Evolutionary conservation across 1,284 basidiomycete genomes (phyloP).

Genomic region (Ganoderma sinense): DNA sequence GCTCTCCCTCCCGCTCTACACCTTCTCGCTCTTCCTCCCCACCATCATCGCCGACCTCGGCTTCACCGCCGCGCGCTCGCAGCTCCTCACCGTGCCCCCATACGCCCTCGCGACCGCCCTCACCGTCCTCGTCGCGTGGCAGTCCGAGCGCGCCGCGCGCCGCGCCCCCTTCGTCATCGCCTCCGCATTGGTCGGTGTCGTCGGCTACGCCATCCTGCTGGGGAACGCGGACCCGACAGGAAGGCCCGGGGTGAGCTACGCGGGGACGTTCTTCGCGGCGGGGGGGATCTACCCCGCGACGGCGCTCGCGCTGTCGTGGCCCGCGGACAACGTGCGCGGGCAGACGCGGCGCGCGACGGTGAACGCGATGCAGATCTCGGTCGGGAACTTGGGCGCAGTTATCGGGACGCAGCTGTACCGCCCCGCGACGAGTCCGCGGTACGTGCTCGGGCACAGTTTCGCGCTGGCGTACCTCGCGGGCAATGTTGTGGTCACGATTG

Average conservation of each 20-base stretch:
- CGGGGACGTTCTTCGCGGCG: slow-evolving; percentile 28
- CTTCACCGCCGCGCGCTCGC: not conserved
- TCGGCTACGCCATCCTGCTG: slow-evolving; percentile 71
- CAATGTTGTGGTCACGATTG: slow-evolving; percentile 52
- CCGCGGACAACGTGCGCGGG: slow-evolving; percentile 75
- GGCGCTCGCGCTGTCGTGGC: slow-evolving; percentile 59
- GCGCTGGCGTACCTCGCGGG: slow-evolving; percentile 66
- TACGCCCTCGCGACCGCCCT: slow-evolving; percentile 58
- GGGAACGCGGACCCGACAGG: slow-evolving; percentile 46
- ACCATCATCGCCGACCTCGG: slow-evolving; percentile 37
- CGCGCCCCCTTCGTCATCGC: slow-evolving; percentile 67
- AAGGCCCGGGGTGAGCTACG: slow-evolving; percentile 14
- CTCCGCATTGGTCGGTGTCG: slow-evolving; percentile 58
- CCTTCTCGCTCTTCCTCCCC: slow-evolving; percentile 24
- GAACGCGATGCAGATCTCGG: slow-evolving; percentile 71
- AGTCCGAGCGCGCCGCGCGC: slow-evolving; percentile 36
- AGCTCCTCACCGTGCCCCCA: slow-evolving; percentile 1
- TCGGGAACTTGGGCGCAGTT: slow-evolving; percentile 73
- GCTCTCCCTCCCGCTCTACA: slow-evolving; percentile 13
- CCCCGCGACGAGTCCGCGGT: slow-evolving; percentile 55
- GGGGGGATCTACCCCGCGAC: slow-evolving; percentile 52
- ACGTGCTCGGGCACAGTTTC: slow-evolving; percentile 66
- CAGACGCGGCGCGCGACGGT: slow-evolving; percentile 76
- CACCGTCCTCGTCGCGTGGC: slow-evolving; percentile 44
- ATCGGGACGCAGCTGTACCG: slow-evolving; percentile 64